phyloP scores from a whole-genome alignment of 768 basidiomycete species.

The Termitomyces sp. region DNA sequence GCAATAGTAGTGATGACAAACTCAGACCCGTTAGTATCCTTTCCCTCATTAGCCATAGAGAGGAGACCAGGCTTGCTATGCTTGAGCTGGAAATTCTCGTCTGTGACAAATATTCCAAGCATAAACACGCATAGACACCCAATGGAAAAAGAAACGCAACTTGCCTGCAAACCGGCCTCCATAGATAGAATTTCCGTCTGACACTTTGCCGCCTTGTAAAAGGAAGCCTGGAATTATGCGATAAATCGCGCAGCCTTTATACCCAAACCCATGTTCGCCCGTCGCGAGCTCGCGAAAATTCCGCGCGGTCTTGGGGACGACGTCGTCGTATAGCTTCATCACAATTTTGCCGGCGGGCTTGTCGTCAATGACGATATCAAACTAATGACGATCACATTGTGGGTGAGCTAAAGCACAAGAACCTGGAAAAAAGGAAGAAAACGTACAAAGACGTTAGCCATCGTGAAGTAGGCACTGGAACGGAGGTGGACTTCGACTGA shows the following conservation, averaged over 20 bases:
- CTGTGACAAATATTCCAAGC: slow-evolving; percentile 25
- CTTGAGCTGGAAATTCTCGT: slow-evolving; percentile 76
- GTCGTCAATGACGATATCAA: slow-evolving; percentile 56
- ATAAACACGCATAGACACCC: slow-evolving; percentile 17
- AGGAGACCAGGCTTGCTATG: slow-evolving; percentile 63
- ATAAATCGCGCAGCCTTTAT: slow-evolving; percentile 64
- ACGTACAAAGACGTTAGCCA: slow-evolving; percentile 17
- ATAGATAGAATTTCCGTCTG: slow-evolving; percentile 80
- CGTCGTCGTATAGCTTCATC: slow-evolving; percentile 78
- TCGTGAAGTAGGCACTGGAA: not conserved
- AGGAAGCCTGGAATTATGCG: slow-evolving; percentile 73
- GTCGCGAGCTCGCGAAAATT: slow-evolving; percentile 81
- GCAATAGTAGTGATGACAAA: slow-evolving; percentile 76
- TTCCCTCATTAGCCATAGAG: slow-evolving; percentile 83
- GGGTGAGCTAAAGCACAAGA: not conserved
- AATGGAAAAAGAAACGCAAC: slow-evolving; percentile 20
- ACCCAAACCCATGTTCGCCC: slow-evolving; percentile 63
- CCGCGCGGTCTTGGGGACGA: slow-evolving; percentile 71
- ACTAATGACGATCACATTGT: slow-evolving; percentile 34
- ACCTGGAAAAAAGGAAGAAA: not conserved
- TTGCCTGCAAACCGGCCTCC: slow-evolving; percentile 71
- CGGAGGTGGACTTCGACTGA: not conserved
- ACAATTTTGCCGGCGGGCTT: slow-evolving; percentile 62
- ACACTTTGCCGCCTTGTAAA: slow-evolving; percentile 84
- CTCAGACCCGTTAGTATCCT: slow-evolving; percentile 77